A percentile compares a stretch with the other conserved stretches of the same genome.
These are phyloP conservation scores for Candida palmyrensis DNA, from an alignment of 805 yeast species.

Conservation along the genomic window DNA sequence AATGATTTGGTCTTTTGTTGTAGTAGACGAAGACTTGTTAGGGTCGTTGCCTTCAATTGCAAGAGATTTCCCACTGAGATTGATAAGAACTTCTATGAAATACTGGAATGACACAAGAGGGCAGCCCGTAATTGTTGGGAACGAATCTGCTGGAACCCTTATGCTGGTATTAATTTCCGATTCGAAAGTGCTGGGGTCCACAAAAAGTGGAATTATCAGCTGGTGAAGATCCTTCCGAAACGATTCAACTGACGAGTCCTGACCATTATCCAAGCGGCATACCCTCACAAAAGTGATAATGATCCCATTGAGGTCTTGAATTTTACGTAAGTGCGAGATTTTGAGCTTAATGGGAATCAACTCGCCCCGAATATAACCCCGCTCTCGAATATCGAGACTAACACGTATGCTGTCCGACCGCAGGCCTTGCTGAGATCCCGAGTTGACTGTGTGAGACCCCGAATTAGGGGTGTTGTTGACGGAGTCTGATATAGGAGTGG, in stretches of 20 bases:
- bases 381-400: constrained; percentile 38
- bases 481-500: constrained; percentile 1
- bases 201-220: constrained; percentile 66
- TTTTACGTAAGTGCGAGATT: constrained; percentile 64
- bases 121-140: constrained; percentile 75
- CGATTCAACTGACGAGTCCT: constrained; percentile 59
- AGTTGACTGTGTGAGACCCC: background rate
- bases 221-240: constrained; percentile 84
- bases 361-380: constrained; percentile 81
- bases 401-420: constrained; percentile 33
- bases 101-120: constrained; percentile 76
- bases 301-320: constrained; percentile 66
- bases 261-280: constrained; percentile 57
- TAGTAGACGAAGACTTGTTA: constrained; percentile 3
- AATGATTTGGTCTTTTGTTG: constrained; percentile 6
- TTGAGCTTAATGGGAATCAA: constrained; percentile 64
- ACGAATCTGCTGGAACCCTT: constrained; percentile 76
- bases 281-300: constrained; percentile 77
- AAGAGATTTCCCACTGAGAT: constrained; percentile 59
- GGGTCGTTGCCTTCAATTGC: constrained; percentile 18
- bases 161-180: constrained; percentile 58
- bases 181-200: constrained; percentile 60
- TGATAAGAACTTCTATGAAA: constrained; percentile 78
- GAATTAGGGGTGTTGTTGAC: no score
- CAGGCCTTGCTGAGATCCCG: constrained; percentile 3